phyloP scores from a whole-genome alignment of 2,329 filamentous ascomycete genomes.

The Penicillium sp. region DNA sequence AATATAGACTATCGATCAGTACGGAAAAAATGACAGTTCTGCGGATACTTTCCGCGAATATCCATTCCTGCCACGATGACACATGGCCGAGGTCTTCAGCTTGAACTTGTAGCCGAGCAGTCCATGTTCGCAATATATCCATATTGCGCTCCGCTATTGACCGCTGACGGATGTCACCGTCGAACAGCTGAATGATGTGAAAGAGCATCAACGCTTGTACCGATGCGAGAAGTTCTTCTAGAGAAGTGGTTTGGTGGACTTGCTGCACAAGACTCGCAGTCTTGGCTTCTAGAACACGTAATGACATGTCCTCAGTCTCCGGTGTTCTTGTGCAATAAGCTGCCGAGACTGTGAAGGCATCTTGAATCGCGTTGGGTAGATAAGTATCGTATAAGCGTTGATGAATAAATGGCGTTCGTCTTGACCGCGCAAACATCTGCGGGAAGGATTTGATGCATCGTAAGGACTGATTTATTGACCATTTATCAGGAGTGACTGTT shows the following conservation, averaged over 20 bases:
- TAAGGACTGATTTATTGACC: slow-evolving; percentile 13
- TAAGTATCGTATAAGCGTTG: slow-evolving; percentile 21
- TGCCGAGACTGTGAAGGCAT: slow-evolving; percentile 19
- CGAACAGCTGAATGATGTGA: slow-evolving; percentile 24
- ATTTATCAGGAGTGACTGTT: slow-evolving; percentile 12
- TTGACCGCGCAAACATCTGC: slow-evolving; percentile 14
- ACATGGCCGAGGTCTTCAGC: not conserved
- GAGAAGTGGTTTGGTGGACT: not conserved
- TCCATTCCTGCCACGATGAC: slow-evolving; percentile 22
- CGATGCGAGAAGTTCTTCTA: slow-evolving; percentile 16
- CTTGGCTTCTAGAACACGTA: slow-evolving; percentile 20
- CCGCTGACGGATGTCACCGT: slow-evolving; percentile 22
- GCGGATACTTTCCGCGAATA: slow-evolving; percentile 22
- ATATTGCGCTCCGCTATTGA: slow-evolving; percentile 21
- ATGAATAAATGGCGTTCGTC: slow-evolving; percentile 21
- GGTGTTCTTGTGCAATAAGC: slow-evolving; percentile 18
- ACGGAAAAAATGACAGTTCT: slow-evolving; percentile 24
- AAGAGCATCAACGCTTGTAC: slow-evolving; percentile 10
- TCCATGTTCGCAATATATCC: slow-evolving; percentile 11
- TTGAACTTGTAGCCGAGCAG: slow-evolving; percentile 17
- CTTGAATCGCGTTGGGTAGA: slow-evolving; percentile 23
- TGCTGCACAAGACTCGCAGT: not conserved
- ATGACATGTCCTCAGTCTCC: slow-evolving; percentile 18
- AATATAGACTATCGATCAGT: slow-evolving; percentile 17
- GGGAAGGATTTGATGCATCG: slow-evolving; percentile 15